phyloP scores from a whole-genome alignment of 371 early-diverging fungal genomes.

The Mortierella polycephala region DNA sequence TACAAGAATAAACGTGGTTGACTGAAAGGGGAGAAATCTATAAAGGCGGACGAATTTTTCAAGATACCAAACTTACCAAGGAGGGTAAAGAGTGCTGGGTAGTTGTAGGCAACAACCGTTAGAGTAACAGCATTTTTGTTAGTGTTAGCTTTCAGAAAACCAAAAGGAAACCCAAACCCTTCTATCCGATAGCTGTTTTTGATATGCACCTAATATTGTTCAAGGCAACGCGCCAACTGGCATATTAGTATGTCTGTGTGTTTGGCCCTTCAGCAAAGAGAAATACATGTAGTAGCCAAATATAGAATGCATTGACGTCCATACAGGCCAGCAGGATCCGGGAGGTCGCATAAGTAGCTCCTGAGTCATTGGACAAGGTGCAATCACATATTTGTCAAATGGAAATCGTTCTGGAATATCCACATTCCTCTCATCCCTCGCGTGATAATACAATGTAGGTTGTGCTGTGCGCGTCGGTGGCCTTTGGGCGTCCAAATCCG shows the following conservation, averaged over 20 bases:
- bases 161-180: slow-evolving; percentile 76
- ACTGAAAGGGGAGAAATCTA: background rate
- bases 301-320: background rate
- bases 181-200: slow-evolving; percentile 63
- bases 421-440: slow-evolving; percentile 57
- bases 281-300: background rate
- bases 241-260: background rate
- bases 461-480: slow-evolving; percentile 64
- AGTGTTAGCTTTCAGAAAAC: slow-evolving; percentile 70
- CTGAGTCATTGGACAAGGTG: slow-evolving; percentile 61
- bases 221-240: background rate
- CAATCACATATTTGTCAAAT: slow-evolving; percentile 74
- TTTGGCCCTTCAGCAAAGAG: background rate
- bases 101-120: slow-evolving; percentile 78
- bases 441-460: slow-evolving; percentile 65
- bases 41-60: too few species aligned
- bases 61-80: slow-evolving; percentile 52
- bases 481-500: slow-evolving; percentile 53
- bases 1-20: background rate
- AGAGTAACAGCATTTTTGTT: slow-evolving; percentile 70
- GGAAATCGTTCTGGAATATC: slow-evolving; percentile 74
- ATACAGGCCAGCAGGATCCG: slow-evolving; percentile 53
- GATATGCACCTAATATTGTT: slow-evolving; percentile 60
- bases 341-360: slow-evolving; percentile 59
- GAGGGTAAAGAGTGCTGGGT: slow-evolving; percentile 70